Evolutionary conservation across 768 basidiomycete genomes (phyloP).

Genomic region (Rhodotorula taiwanensis): DNA sequence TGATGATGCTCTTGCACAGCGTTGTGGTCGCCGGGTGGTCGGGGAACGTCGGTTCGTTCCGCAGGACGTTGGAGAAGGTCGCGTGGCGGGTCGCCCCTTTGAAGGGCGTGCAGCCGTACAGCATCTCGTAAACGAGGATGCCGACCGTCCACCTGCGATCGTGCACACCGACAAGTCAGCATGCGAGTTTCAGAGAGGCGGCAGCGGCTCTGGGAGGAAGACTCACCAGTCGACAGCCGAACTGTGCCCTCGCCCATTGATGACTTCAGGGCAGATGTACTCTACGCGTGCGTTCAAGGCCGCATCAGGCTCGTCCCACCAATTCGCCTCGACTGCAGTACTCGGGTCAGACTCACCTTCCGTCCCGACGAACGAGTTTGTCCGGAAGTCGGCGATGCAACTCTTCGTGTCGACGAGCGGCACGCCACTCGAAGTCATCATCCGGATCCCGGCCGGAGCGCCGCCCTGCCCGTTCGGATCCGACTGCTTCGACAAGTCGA

Average conservation of each 20-base stretch:
- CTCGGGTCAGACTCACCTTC: conserved; percentile 66
- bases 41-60: conserved; percentile 75
- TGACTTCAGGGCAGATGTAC: conserved; percentile 98
- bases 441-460: conserved; percentile 75
- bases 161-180: background rate
- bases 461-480: conserved; percentile 62
- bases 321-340: no score
- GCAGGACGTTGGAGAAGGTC: conserved; percentile 92
- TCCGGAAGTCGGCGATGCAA: conserved; percentile 94
- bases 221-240: conserved; percentile 87
- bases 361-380: conserved; percentile 95
- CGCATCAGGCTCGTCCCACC: no score
- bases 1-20: conserved; percentile 78
- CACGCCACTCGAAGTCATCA: conserved; percentile 79
- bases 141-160: conserved; percentile 63
- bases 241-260: conserved; percentile 90
- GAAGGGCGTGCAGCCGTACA: conserved; percentile 97
- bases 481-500: conserved; percentile 95
- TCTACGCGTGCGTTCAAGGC: conserved; percentile 51
- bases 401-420: conserved; percentile 94
- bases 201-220: no score
- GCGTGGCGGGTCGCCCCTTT: conserved; percentile 90
- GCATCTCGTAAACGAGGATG: conserved; percentile 91
- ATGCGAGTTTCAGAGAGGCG: background rate
- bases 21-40: conserved; percentile 71